These are phyloP conservation scores for Pistacia integerrima DNA, from an alignment of 345 rosid genomes.

Conservation along the genomic window DNA sequence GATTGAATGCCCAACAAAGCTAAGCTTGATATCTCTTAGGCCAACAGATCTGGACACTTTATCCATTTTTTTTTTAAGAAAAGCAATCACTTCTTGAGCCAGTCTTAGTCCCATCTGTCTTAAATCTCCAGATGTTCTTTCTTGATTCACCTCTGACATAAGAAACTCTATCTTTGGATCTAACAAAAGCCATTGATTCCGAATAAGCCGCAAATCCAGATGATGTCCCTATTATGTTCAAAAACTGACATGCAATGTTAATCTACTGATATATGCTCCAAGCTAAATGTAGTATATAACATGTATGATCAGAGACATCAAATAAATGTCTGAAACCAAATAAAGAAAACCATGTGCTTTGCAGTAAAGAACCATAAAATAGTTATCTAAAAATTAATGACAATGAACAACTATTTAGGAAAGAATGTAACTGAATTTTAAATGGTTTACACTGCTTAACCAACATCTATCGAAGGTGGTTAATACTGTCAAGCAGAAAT, in stretches of 20 bases:
- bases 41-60: slow-evolving; percentile 62
- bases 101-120: slow-evolving; percentile 93
- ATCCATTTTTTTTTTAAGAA: slow-evolving; percentile 74
- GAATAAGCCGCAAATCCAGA: slow-evolving; percentile 87
- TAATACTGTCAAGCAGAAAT: background rate
- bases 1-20: slow-evolving; percentile 96
- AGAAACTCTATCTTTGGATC: slow-evolving; percentile 88
- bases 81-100: slow-evolving; percentile 83
- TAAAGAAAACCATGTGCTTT: background rate
- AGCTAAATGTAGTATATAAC: background rate
- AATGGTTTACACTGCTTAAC: too few species aligned
- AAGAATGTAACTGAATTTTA: background rate
- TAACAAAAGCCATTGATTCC: slow-evolving; percentile 96
- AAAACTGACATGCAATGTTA: background rate
- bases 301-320: background rate
- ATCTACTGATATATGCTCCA: slow-evolving; percentile 10
- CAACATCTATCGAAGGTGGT: background rate
- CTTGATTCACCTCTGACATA: slow-evolving; percentile 93
- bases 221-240: slow-evolving; percentile 76
- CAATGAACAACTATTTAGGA: background rate
- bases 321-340: background rate
- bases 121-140: slow-evolving; percentile 89
- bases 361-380: background rate
- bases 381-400: background rate
- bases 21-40: slow-evolving; percentile 70